Conservation (phyloP, 352 stramenopile species). For the Phytophthora fragariae region DNA sequence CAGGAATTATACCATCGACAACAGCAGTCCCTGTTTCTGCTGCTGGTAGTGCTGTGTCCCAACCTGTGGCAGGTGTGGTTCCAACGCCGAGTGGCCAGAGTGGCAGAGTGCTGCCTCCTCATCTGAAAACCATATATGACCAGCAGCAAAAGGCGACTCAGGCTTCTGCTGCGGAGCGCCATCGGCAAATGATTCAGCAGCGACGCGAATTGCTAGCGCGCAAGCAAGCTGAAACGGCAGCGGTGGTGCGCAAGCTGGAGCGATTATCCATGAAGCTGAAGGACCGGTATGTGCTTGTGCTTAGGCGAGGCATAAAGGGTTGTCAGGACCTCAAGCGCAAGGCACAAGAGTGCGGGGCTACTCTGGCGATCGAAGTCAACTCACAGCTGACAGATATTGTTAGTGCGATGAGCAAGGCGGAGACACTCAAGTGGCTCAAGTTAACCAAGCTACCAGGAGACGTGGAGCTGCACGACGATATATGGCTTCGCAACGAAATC, state of each 20-base stretch:
- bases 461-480: constrained; percentile 74
- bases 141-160: constrained; percentile 30
- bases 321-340: constrained; percentile 74
- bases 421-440: constrained; percentile 79
- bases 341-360: constrained; percentile 66
- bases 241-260: constrained; percentile 43
- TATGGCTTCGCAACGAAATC: constrained; percentile 79
- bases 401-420: constrained; percentile 61
- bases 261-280: constrained; percentile 57
- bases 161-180: constrained; percentile 13
- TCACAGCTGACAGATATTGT: constrained; percentile 83
- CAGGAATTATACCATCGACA: constrained; percentile 21
- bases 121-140: constrained; percentile 32
- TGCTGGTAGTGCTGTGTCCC: neutral
- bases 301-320: constrained; percentile 74
- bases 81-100: constrained; percentile 4
- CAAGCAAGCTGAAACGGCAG: constrained; percentile 32
- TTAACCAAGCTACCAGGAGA: constrained; percentile 69
- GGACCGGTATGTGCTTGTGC: constrained; percentile 71
- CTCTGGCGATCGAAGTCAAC: constrained; percentile 81
- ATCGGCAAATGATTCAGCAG: constrained; percentile 14
- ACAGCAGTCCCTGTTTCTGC: constrained; percentile 3
- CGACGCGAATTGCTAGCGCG: constrained; percentile 22
- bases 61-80: neutral
- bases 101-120: constrained; percentile 34